Evolutionary conservation across 148 eudicot genomes (phyloP).

Genomic region (Linanthus parryae): DNA sequence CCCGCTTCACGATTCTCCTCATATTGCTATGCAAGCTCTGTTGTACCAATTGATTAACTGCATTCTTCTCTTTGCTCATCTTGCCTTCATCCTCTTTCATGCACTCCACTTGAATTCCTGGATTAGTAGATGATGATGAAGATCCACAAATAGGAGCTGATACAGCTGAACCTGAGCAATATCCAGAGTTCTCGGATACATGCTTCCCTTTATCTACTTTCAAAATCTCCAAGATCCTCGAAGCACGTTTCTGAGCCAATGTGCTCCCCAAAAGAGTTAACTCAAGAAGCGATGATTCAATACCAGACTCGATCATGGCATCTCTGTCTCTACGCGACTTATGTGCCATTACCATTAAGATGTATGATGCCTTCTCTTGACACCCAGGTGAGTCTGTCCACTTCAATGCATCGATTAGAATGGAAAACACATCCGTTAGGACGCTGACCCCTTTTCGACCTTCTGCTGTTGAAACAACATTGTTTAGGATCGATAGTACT

Average conservation of each 20-base stretch:
- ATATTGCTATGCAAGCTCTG: constrained; percentile 84
- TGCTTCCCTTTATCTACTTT: constrained; percentile 77
- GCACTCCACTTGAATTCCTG: constrained; percentile 16
- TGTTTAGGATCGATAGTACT: constrained; percentile 57
- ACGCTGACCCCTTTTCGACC: constrained; percentile 48
- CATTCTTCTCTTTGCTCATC: constrained; percentile 82
- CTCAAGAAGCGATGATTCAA: constrained; percentile 64
- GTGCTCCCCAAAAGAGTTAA: constrained; percentile 76
- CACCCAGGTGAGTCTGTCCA: constrained; percentile 84
- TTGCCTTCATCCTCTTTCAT: constrained; percentile 32
- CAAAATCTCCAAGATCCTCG: constrained; percentile 65
- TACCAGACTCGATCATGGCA: constrained; percentile 64
- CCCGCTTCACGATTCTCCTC: constrained; percentile 76
- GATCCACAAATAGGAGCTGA: constrained; percentile 68
- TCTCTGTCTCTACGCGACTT: constrained; percentile 64
- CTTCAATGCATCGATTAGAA: constrained; percentile 59
- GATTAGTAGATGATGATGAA: constrained; percentile 19
- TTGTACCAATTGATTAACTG: constrained; percentile 78
- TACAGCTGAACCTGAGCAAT: constrained; percentile 24
- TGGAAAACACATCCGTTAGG: constrained; percentile 37
- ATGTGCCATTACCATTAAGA: constrained; percentile 85
- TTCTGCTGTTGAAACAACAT: constrained; percentile 48
- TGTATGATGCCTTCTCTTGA: constrained; percentile 74
- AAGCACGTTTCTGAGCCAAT: constrained; percentile 79
- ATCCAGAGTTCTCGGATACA: constrained; percentile 31